These are phyloP conservation scores for Pichia terricola DNA, from an alignment of 1,139 yeast genomes.

Conservation along the genomic window DNA sequence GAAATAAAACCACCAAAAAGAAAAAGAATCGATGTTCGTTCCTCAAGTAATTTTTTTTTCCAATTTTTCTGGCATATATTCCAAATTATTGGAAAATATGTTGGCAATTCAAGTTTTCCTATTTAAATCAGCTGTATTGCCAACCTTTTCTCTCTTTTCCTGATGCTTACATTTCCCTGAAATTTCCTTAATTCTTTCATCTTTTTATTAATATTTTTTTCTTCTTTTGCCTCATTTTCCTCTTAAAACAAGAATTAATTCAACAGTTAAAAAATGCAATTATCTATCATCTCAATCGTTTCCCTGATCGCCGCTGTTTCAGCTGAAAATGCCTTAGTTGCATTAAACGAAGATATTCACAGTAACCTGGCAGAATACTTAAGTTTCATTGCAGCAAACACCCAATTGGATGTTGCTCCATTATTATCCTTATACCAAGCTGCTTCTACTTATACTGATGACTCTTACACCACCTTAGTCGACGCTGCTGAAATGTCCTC, in stretches of 20 bases:
- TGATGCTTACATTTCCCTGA: too few relatives aligned
- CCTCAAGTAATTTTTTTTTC: too few relatives aligned
- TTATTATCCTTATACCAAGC: slow-evolving; percentile 27
- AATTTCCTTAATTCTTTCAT: too few relatives aligned
- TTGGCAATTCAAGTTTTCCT: too few relatives aligned
- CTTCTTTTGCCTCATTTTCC: not conserved
- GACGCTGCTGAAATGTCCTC: slow-evolving; percentile 20
- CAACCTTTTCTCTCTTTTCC: too few relatives aligned
- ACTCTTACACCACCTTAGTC: slow-evolving; percentile 31
- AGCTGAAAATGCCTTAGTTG: slow-evolving; percentile 21
- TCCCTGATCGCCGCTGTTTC: slow-evolving; percentile 11
- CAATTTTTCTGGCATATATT: too few relatives aligned
- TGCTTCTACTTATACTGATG: slow-evolving; percentile 32
- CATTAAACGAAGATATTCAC: slow-evolving; percentile 24
- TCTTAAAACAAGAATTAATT: not conserved
- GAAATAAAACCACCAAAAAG: too few relatives aligned
- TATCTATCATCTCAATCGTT: slow-evolving; percentile 17
- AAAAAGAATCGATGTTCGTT: too few relatives aligned
- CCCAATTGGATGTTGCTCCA: slow-evolving; percentile 23
- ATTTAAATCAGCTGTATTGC: too few relatives aligned
- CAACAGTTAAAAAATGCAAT: not conserved
- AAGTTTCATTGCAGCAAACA: slow-evolving; percentile 17
- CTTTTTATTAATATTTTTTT: not conserved
- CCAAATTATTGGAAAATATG: too few relatives aligned
- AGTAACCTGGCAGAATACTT: slow-evolving; percentile 24